Conservation (phyloP, 2,329 filamentous ascomycete species). For the Coniochaeta pulveracea region DNA sequence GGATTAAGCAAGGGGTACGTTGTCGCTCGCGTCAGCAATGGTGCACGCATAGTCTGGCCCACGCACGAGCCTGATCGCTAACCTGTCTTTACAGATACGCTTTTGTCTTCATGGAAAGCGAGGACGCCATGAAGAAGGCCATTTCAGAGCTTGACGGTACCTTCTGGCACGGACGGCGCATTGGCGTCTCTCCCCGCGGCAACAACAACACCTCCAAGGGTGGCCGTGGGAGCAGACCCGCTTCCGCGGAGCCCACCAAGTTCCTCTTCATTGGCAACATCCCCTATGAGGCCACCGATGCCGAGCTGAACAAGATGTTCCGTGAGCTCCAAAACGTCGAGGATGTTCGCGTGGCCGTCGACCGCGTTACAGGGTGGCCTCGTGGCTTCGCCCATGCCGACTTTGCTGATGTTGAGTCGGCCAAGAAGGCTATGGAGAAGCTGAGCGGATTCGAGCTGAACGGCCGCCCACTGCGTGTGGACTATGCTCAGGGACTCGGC, state of each 20-base stretch:
- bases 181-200: constrained; percentile 8
- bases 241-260: constrained; percentile 11
- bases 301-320: constrained; percentile 72
- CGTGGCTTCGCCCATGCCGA: constrained; percentile 79
- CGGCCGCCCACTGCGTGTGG: constrained; percentile 53
- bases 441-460: constrained; percentile 49
- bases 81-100: constrained; percentile 14
- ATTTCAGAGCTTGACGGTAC: constrained; percentile 18
- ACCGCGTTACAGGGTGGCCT: constrained; percentile 68
- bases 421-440: constrained; percentile 44
- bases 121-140: constrained; percentile 14
- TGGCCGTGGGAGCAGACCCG: not conserved
- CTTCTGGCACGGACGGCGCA: constrained; percentile 26
- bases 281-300: constrained; percentile 74
- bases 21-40: not conserved
- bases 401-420: constrained; percentile 57
- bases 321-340: constrained; percentile 54
- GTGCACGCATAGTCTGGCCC: not conserved
- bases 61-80: not conserved
- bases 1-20: constrained; percentile 23
- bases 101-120: constrained; percentile 18
- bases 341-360: constrained; percentile 73
- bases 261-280: constrained; percentile 73
- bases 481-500: too few species aligned
- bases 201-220: not conserved